Evolutionary conservation across 2,329 filamentous ascomycete genomes (phyloP).

Genomic region (Diplodia intermedia): DNA sequence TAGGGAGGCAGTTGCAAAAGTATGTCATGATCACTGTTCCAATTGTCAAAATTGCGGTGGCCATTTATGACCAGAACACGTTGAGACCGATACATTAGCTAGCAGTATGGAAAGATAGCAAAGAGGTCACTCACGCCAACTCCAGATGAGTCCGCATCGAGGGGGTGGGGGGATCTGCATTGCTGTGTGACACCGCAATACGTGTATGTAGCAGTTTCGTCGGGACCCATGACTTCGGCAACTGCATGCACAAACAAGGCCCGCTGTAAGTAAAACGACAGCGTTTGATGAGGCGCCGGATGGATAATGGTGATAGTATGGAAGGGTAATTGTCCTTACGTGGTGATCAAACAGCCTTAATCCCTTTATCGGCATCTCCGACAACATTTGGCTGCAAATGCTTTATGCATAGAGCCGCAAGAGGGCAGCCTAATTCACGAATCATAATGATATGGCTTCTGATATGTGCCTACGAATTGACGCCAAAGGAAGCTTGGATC

Average conservation of each 20-base stretch:
- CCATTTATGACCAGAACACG: background rate
- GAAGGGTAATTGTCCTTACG: no score
- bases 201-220: background rate
- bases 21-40: background rate
- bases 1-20: background rate
- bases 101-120: no score
- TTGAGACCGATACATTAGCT: background rate
- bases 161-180: no score
- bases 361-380: no score
- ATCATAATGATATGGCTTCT: background rate
- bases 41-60: background rate
- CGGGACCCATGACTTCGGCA: no score
- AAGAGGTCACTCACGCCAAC: no score
- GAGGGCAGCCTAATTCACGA: background rate
- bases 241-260: no score
- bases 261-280: no score
- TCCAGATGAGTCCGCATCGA: no score
- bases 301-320: no score
- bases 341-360: no score
- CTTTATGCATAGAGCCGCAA: background rate
- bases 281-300: no score
- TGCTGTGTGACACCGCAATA: background rate
- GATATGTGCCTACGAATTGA: background rate
- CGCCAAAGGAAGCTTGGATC: background rate
- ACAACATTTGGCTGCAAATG: background rate